Evolutionary conservation across 2,329 filamentous ascomycete species (phyloP), one percentile per base, ranked within the genome.

Genomic region (Colletotrichum scovillei): DNA sequence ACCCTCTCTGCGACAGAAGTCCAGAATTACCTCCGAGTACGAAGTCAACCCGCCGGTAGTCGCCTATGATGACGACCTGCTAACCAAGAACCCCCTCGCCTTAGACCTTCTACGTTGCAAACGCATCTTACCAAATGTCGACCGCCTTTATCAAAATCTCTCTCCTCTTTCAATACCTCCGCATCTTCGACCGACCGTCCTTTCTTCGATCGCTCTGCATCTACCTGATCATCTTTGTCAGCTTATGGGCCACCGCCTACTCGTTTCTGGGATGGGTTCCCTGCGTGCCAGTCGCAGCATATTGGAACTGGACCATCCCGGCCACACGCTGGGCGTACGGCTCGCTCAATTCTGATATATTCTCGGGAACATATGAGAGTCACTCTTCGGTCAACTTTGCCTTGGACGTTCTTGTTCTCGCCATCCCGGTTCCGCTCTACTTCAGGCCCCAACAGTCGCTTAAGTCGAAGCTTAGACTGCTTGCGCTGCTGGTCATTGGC

Each of bases 61-160:
- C 42, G 42, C 42, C 7, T 7, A 49, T 16, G 19, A 49, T 19
- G 16, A n/a, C 8, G 42, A 49, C 16, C 3, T 5, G n/a, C 69
- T 72, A 49, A 72, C 42, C 53, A 7, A 22, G 14, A 49, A 30
- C 12, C 12, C 12, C 14, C 30, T 16, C 22, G 14, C 4, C 7
- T 19, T 53, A 83, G 81, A 78, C 76, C 12, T 81, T 81, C 69
- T 84, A 82, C 71, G 73, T 82, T 3, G 73, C 77, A 11, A 76
- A 82, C 63, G 78, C 76, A 9, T 76, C 79, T 9, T 84, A 82
- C 73, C 76, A 72, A 19, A 71, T 81, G 56, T 82, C 81, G 11
- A 81, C 80, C 14, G 79, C 79, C 0, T 78, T 83, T 35, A 80
- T 82, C 76, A 84, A 84, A 59, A 76, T 84, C 7, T 82, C 81